Conservation (phyloP, 805 yeast species). For the Sugiyamaella valdiviana region DNA sequence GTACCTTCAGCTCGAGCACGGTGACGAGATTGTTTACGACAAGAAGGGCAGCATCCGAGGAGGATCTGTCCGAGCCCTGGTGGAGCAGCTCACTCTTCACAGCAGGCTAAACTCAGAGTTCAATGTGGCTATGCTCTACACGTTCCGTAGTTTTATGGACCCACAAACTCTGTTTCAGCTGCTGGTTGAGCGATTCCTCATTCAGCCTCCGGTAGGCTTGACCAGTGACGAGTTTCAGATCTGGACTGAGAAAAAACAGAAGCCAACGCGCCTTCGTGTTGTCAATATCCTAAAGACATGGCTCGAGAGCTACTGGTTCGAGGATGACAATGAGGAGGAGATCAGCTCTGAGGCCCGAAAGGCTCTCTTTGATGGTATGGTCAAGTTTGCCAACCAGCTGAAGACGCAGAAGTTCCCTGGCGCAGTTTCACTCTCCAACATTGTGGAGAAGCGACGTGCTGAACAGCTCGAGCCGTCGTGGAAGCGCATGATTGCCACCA, state of each 20-base stretch:
- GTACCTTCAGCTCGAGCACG: conserved; percentile 49
- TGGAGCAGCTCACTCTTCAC: conserved; percentile 77
- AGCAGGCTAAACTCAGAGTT: conserved; percentile 52
- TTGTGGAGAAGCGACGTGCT: conserved; percentile 34
- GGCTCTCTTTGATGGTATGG: conserved; percentile 32
- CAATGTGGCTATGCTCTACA: conserved; percentile 62
- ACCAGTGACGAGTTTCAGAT: conserved; percentile 71
- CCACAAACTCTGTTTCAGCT: conserved; percentile 54
- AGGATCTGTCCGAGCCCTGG: conserved; percentile 70
- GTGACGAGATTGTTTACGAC: conserved; percentile 49
- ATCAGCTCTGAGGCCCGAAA: conserved; percentile 11
- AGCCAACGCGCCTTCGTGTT: conserved; percentile 60
- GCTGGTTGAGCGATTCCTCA: conserved; percentile 58
- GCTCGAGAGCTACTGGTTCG: conserved; percentile 68
- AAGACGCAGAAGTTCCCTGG: conserved; percentile 41
- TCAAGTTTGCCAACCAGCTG: conserved; percentile 38
- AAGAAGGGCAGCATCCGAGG: conserved; percentile 71
- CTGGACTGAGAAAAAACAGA: conserved; percentile 69
- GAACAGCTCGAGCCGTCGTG: conserved; percentile 20
- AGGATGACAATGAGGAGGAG: conserved; percentile 20
- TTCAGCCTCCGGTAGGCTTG: conserved; percentile 81
- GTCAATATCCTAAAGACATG: conserved; percentile 60
- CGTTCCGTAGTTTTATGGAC: conserved; percentile 69
- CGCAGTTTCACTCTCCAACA: conserved; percentile 35
- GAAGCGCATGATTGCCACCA: conserved; percentile 15